phyloP scores from a whole-genome alignment of 192 early-diverging fungal species.

The Backusella australiensis region DNA sequence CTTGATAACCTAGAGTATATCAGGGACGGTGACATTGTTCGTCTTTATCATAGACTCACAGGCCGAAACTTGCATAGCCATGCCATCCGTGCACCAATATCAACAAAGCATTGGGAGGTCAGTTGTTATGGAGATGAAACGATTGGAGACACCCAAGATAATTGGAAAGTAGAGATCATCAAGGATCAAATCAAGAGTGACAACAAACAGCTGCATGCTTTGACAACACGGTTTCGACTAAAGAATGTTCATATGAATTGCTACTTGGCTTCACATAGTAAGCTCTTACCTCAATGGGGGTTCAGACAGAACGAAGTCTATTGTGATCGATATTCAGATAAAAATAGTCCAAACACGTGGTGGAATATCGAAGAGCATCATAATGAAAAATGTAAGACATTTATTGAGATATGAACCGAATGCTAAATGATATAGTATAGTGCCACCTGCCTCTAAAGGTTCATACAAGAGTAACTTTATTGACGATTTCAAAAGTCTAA shows the following conservation, averaged over 20 bases:
- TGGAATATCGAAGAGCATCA: conserved; percentile 95
- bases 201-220: conserved; percentile 54
- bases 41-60: conserved; percentile 77
- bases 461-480: conserved; percentile 76
- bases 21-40: conserved; percentile 76
- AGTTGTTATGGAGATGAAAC: conserved; percentile 81
- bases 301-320: conserved; percentile 91
- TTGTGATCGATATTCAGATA: conserved; percentile 71
- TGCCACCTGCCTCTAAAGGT: conserved; percentile 65
- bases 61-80: conserved; percentile 86
- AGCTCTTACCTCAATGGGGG: conserved; percentile 91
- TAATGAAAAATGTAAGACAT: conserved; percentile 54
- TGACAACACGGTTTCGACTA: conserved; percentile 83
- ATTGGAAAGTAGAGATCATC: conserved; percentile 87
- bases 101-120: conserved; percentile 82
- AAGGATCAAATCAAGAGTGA: conserved; percentile 57
- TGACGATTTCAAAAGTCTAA: conserved; percentile 83
- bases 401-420: neutral
- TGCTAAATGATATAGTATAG: neutral
- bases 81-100: conserved; percentile 69
- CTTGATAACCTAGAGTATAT: conserved; percentile 38
- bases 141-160: conserved; percentile 80
- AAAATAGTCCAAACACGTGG: conserved; percentile 63
- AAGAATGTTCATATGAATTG: conserved; percentile 73
- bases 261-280: conserved; percentile 69